These are phyloP conservation scores for Pachyrhizus erosus DNA, from an alignment of 306 rosid species.

Conservation along the genomic window DNA sequence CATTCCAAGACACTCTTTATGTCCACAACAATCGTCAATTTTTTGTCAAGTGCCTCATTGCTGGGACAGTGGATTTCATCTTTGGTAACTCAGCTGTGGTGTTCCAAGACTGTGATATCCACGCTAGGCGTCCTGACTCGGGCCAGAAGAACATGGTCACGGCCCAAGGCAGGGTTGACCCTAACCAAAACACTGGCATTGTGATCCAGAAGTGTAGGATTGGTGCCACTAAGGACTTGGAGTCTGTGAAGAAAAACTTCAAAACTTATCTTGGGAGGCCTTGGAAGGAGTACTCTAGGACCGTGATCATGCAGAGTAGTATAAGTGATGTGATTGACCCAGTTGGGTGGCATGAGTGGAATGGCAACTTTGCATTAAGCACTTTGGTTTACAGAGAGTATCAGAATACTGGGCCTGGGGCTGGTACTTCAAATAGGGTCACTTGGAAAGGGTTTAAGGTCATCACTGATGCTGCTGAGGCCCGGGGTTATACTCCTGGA, in stretches of 20 bases:
- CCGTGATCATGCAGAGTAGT: constrained; percentile 67
- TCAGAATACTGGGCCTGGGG: constrained; percentile 75
- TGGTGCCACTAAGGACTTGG: constrained; percentile 76
- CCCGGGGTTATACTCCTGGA: constrained; percentile 61
- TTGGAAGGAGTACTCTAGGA: constrained; percentile 89
- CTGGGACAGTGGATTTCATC: constrained; percentile 89
- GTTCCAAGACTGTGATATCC: constrained; percentile 81
- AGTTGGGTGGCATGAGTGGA: constrained; percentile 82
- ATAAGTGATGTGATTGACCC: constrained; percentile 73
- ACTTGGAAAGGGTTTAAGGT: constrained; percentile 76
- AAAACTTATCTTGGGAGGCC: constrained; percentile 83
- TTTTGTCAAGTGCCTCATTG: constrained; percentile 58
- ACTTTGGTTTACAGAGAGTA: constrained; percentile 78
- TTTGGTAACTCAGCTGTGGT: constrained; percentile 85
- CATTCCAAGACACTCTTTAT: constrained; percentile 90
- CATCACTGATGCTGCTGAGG: constrained; percentile 66
- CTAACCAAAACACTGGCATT: constrained; percentile 92
- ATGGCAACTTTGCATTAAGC: constrained; percentile 72
- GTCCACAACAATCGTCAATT: constrained; percentile 94
- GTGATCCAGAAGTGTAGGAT: constrained; percentile 80
- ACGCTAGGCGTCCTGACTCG: constrained; percentile 71
- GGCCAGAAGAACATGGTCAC: constrained; percentile 95
- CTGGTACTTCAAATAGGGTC: constrained; percentile 70
- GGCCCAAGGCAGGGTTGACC: constrained; percentile 85
- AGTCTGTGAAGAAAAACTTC: constrained; percentile 49